Evolutionary conservation across 202 grass and related monocot genomes (phyloP), one percentile per base, ranked within the genome.

Genomic region (Cymbopogon flexuosus): DNA sequence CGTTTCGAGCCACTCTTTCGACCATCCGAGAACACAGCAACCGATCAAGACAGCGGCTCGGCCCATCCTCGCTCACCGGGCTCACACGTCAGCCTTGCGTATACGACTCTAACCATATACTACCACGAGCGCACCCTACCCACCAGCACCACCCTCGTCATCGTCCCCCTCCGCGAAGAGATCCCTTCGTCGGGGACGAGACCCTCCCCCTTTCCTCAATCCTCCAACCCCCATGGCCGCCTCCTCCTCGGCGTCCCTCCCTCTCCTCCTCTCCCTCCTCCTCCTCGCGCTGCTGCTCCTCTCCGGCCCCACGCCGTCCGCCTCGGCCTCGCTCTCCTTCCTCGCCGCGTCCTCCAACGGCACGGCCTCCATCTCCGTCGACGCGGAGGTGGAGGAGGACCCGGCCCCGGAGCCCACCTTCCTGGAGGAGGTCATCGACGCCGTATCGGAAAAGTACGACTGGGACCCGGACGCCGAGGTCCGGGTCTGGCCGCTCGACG

Each of bases 401-500:
- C 42, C 29, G 16, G 40, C 18, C 31, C 52, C 61, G 61, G 79
- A 86, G 12, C 79, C 73, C 23, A 84, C 80, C 11, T 96, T 99
- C 74, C 80, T 99, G 8, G 65, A 85, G 19, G 90, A 91, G 79
- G 81, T 99, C 82, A 79, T 88, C 12, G 82, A 93, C 52, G 77
- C 84, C 36, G 79, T 96, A 22, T 76, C 90, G 21, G 83, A 79
- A 65, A 99, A 87, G 87, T 91, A 95, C 76, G 57, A 59, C 43
- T 99, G 96, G 96, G 88, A 92, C 43, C 88, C 72, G 6, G 73
- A 90, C 39, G 77, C 86, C 10, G 89, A 87, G 56, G 85, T 88
- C 21, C 63, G 87, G 74, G 77, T 95, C 76, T 84, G 81, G 81
- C 86, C 86, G 82, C 85, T 92, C 33, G 88, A 93, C 74, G 74